Percentiles rank a stretch among this genome's conserved stretches.
Conservation (phyloP, 164 flowering plant genomes). For the Tetracentron sinense region DNA sequence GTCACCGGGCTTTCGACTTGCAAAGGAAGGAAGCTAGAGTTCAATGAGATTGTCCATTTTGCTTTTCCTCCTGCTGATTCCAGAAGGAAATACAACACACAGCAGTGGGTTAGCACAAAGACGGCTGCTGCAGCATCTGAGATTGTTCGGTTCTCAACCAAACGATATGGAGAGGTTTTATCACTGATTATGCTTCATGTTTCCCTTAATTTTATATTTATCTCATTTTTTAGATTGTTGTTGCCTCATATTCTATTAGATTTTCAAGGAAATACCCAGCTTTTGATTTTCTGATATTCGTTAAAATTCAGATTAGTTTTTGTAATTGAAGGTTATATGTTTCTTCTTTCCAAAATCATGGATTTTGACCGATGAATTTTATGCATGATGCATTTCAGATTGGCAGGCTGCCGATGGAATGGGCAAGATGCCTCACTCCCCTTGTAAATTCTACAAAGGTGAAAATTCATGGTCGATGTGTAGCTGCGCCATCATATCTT, state of each 20-base stretch:
- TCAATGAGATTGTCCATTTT: slow-evolving; percentile 70
- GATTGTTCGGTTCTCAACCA: slow-evolving; percentile 74
- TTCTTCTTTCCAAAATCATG: background rate
- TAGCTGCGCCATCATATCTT: slow-evolving; percentile 44
- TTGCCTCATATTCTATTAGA: background rate
- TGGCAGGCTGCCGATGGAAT: slow-evolving; percentile 77
- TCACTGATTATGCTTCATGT: too few relatives aligned
- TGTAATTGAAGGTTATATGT: too few relatives aligned
- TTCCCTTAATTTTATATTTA: too few relatives aligned
- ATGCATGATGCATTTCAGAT: slow-evolving; percentile 34
- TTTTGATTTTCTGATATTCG: too few relatives aligned
- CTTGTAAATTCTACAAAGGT: slow-evolving; percentile 59
- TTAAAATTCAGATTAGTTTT: too few relatives aligned
- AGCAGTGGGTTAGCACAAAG: slow-evolving; percentile 14
- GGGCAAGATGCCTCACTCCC: slow-evolving; percentile 59
- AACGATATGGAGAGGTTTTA: slow-evolving; percentile 69
- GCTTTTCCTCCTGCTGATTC: slow-evolving; percentile 37
- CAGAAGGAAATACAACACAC: slow-evolving; percentile 1
- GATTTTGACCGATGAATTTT: background rate
- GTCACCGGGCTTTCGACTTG: slow-evolving; percentile 56
- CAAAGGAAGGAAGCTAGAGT: slow-evolving; percentile 50
- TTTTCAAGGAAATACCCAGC: too few relatives aligned
- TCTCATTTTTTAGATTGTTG: background rate
- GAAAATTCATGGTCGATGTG: slow-evolving; percentile 52
- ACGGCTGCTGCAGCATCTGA: slow-evolving; percentile 25